Base-by-base conservation (phyloP, 139 green algal genomes). In the Closterium sp. region DNA sequence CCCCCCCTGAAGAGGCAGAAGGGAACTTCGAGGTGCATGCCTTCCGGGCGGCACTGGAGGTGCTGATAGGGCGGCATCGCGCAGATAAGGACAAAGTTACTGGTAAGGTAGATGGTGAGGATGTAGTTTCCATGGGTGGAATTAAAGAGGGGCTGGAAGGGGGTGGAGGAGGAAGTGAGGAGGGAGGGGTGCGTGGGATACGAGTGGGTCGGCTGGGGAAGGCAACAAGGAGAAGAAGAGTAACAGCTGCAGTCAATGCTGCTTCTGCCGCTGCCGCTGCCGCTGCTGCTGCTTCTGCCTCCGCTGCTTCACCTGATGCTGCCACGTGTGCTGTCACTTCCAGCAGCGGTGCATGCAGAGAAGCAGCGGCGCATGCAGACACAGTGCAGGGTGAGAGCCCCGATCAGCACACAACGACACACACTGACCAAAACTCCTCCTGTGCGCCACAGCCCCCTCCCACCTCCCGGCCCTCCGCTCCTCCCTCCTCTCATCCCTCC, bases 11-110 rank as follows among this genome's bases (percentile, higher is more conserved):
- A n/a, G 31, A 29, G 31, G 85, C 91, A 19, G 42, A 70, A 28
- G 19, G 31, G 29, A 91, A 86, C 34, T 93, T 93, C 45, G 34
- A 87, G 27, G 34, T 84, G 32, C 91, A 93, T 30, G n/a, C 86
- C 42, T 93, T 87, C 91, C 86, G 91, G 24, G 91, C 62, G 2
- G 70, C 88, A 27, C 91, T 93, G 6, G 31, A 93, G 86, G n/a
- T 91, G 91, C 87, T 93, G 73, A 73, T 73, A 9, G 17, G 9
- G 50, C 50, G 50, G 50, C 50, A 73, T 73, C 17, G 50, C 13
- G 50, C 50, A 73, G 50, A 73, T 73, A 73, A 73, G 50, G 50
- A 73, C 9, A 73, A 73, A 22, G 17, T 21, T 73, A 1, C 50
- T 73, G 50, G 50, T 73, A 27, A 73, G 17, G 17, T 73, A 24